A percentile compares a stretch with the other conserved stretches of the same genome.
These are phyloP conservation scores for Diaporthe australafricana DNA, from an alignment of 2,329 filamentous ascomycete genomes.

Conservation along the genomic window DNA sequence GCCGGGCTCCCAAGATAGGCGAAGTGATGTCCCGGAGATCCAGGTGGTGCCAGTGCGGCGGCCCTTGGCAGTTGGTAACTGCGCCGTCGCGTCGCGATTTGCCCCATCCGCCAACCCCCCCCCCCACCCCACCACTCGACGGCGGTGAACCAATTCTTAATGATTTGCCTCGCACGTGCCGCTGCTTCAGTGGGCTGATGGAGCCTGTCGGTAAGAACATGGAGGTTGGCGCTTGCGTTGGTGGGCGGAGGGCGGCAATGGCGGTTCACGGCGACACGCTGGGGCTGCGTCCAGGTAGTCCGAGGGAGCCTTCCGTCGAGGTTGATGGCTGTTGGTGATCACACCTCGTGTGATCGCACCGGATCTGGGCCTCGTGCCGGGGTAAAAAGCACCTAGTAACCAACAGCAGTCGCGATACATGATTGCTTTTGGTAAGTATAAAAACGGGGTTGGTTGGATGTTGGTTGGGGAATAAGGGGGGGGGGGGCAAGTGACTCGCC, in stretches of 20 bases:
- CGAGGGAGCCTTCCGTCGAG: background rate
- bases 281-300: background rate
- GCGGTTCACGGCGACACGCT: background rate
- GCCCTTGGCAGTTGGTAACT: background rate
- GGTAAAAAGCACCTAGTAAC: background rate
- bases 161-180: background rate
- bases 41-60: background rate
- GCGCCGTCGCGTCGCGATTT: background rate
- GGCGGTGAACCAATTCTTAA: too few relatives aligned
- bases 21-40: background rate
- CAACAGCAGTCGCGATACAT: conserved; percentile 10
- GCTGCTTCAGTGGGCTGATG: background rate
- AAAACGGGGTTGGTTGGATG: background rate
- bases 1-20: background rate
- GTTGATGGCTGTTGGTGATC: conserved; percentile 26
- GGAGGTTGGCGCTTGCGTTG: background rate
- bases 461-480: background rate
- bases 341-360: conserved; percentile 14
- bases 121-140: background rate
- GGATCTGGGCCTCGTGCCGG: background rate
- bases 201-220: background rate
- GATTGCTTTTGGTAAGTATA: background rate
- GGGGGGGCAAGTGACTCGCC: background rate
- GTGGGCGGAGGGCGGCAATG: background rate
- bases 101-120: background rate